Evolutionary conservation across 441 rosid species (phyloP), one percentile per base, ranked within the genome.

Genomic region (Euphorbia neoarborescens): DNA sequence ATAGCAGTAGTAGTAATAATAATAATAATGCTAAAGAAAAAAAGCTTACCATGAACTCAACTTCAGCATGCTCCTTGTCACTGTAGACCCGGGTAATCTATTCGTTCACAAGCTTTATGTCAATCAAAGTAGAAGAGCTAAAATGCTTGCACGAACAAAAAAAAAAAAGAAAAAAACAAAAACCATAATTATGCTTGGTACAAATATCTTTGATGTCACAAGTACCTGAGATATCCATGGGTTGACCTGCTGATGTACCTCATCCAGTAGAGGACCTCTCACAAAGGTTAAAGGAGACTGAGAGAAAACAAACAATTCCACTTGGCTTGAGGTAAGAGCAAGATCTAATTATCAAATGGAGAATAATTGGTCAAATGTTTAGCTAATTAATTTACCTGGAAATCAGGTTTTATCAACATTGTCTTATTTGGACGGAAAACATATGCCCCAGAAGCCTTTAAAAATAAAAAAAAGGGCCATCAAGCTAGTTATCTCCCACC

Each of bases 401-500:
- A 70, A 69, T 81, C 83, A 12, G 80, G 69, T 76, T 68, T 83
- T 82, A 22, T 72, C 46, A 90, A 79, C 77, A 76, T 77, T 66
- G 92, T 82, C 66, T 86, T 87, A 84, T 93, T 93, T 68, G 98
- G 98, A 56, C 97, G 98, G 77, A 93, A 93, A 65, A 93, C 75
- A 78, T 93, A 93, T 34, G 97, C 96, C 75, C 98, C 98, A 10
- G 96, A 83, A 71, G 86, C 88, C 94, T 87, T 79, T 73, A 66
- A 77, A 67, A 73, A 34, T 57, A 38, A 42, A 63, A 17, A 57
- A 17, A 15, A 8, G 42, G 66, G 56, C 65, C 34, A 44, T 35
- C 66, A 66, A 38, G 27, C 30, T 54, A 34, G 62, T 59, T 46
- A 70, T 51, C 62, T 59, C 30, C 66, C 70, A 48, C 38, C 58